A percentile compares a stretch with the other conserved stretches of the same genome.
phyloP scores from a whole-genome alignment of 768 basidiomycete species.

The Mycena maculata region DNA sequence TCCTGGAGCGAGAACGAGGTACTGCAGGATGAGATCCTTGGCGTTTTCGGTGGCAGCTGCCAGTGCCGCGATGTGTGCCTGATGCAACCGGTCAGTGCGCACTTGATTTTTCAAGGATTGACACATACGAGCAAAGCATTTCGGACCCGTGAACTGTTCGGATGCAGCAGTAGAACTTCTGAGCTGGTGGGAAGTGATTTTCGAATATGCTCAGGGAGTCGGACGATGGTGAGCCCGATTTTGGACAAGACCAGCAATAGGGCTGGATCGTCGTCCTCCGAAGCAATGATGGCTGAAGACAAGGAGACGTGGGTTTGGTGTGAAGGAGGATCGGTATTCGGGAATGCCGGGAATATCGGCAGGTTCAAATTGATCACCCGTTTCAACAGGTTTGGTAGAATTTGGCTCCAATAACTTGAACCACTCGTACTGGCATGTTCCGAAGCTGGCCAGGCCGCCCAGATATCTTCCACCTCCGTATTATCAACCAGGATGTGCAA shows the following conservation, averaged over 20 bases:
- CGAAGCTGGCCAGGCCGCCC: conserved; percentile 36
- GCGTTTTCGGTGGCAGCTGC: not conserved
- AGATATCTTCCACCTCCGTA: conserved; percentile 32
- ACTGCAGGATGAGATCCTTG: conserved; percentile 30
- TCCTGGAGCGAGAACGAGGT: conserved; percentile 27
- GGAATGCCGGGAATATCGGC: conserved; percentile 27
- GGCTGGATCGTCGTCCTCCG: conserved; percentile 7
- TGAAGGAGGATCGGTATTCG: conserved; percentile 14
- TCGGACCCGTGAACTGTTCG: not conserved
- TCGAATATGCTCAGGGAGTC: conserved; percentile 11
- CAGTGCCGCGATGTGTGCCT: conserved; percentile 11
- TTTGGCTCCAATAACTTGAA: conserved; percentile 25
- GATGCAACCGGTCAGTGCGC: not conserved
- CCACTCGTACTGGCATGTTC: not conserved
- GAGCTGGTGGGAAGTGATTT: not conserved
- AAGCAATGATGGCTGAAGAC: conserved; percentile 27
- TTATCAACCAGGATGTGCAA: conserved; percentile 27
- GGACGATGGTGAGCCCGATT: conserved; percentile 24
- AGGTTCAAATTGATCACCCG: conserved; percentile 18
- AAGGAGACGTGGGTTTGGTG: conserved; percentile 35
- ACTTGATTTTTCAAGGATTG: not conserved
- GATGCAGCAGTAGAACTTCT: conserved; percentile 1
- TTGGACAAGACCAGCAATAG: conserved; percentile 20
- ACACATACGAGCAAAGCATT: conserved; percentile 24
- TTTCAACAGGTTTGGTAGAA: conserved; percentile 23